Evolutionary conservation across 2,329 filamentous ascomycete genomes (phyloP), one percentile per base, ranked within the genome.

Genomic region (Nemania sp.): DNA sequence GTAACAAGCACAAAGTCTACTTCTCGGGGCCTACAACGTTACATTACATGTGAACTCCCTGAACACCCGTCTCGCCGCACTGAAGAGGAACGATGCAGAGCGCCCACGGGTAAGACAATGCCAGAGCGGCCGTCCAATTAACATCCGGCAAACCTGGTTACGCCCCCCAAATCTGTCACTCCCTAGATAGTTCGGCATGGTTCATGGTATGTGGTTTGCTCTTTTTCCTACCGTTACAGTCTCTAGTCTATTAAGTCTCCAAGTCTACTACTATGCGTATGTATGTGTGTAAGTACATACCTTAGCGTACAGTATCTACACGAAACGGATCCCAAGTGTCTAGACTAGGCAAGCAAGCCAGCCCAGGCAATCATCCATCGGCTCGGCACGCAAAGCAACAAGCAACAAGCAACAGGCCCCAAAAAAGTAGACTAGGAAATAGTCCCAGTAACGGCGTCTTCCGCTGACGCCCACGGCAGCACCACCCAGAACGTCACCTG

Each of bases 11-110:
- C 61, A 63, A 62, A 67, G 64, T 67, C 64, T 62, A 61, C 55
- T 66, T 58, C 35, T 38, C 54, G 62, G 62, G 59, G 54, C 56
- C 67, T 75, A 73, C 72, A 75, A 76, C 70, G 70, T 74, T 75
- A 69, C 73, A 74, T 75, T 66, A 74, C 70, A 54, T 69, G 47
- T 56, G 38, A 73, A 70, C 68, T 49, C 29, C 41, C 41, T 45
- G 41, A 45, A 20, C 35, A 18, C 65, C 68, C 63, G 60, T 70
- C 71, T 68, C 64, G 51, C 29, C 53, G 41, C 72, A 70, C 70
- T 61, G 59, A 53, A 69, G 49, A 41, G 56, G 35, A 61, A 70
- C 70, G 66, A 72, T 71, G 62, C 64, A 66, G 57, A 62, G 41
- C 65, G 53, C 56, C 65, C 59, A 62, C 70, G 59, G 66, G 67